A percentile compares a stretch with the other conserved stretches of the same genome.
Conservation (phyloP, 176 grass and related monocot genomes). For the Themeda triandra region DNA sequence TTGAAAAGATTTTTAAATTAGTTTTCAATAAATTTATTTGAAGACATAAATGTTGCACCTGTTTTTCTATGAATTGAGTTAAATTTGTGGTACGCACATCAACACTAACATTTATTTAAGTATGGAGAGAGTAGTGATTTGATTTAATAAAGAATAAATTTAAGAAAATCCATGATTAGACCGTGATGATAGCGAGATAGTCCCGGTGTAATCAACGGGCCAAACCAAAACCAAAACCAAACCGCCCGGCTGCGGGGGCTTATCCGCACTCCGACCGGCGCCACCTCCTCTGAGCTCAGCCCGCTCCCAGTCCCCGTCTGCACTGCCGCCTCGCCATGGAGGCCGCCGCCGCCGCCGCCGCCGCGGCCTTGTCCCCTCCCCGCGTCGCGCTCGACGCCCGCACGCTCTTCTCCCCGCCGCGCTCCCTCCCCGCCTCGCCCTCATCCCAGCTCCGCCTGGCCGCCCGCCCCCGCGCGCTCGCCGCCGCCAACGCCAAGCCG, state of each 20-base stretch:
- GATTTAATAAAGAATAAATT: too few relatives aligned
- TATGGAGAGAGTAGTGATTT: too few relatives aligned
- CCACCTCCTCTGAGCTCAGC: not conserved
- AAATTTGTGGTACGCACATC: too few relatives aligned
- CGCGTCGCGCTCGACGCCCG: slow-evolving; percentile 31
- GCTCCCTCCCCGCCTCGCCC: not conserved
- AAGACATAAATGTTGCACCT: too few relatives aligned
- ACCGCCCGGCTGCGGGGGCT: slow-evolving; percentile 8
- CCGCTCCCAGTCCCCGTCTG: not conserved
- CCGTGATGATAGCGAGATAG: too few relatives aligned
- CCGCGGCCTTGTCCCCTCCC: slow-evolving; percentile 30
- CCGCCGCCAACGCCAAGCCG: slow-evolving; percentile 13
- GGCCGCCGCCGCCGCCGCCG: slow-evolving; percentile 45
- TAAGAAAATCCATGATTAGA: too few relatives aligned
- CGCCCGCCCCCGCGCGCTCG: slow-evolving; percentile 12
- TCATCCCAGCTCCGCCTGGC: slow-evolving; percentile 36
- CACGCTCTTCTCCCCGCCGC: slow-evolving; percentile 29
- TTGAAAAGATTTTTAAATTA: too few relatives aligned
- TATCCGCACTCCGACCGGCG: slow-evolving; percentile 34
- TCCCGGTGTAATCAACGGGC: not conserved
- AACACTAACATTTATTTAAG: too few relatives aligned
- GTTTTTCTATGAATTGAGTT: too few relatives aligned
- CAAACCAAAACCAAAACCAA: not conserved
- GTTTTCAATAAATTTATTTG: too few relatives aligned
- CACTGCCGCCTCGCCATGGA: slow-evolving; percentile 34